Evolutionary conservation across 1,284 basidiomycete genomes (phyloP).

Genomic region (Microbotryum silenes-acaulis): DNA sequence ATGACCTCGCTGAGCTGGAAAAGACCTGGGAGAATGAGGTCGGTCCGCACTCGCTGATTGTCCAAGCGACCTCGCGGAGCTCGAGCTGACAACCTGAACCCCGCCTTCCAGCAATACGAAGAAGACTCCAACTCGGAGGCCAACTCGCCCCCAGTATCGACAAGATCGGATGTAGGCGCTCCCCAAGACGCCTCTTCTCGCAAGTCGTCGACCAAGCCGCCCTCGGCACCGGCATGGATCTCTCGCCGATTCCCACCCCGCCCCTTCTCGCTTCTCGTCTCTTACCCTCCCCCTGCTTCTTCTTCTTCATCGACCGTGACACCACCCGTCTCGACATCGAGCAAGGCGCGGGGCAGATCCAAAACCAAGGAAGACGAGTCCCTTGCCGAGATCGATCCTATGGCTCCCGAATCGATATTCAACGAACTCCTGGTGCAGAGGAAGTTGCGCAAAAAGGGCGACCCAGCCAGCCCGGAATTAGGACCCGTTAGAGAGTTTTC

Average conservation of each 20-base stretch:
- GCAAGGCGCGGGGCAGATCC: too few species aligned
- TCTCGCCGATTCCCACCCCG: too few species aligned
- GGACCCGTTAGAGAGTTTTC: too few species aligned
- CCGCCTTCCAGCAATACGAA: not conserved
- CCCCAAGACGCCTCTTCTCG: not conserved
- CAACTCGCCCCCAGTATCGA: not conserved
- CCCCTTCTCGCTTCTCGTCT: too few species aligned
- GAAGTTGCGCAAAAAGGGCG: not conserved
- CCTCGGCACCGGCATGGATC: too few species aligned
- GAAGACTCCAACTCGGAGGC: not conserved
- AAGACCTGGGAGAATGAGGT: conserved; percentile 23
- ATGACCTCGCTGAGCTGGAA: conserved; percentile 11
- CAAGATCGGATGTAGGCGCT: conserved; percentile 1
- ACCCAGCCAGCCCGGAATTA: too few species aligned
- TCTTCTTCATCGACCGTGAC: too few species aligned
- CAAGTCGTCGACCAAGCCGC: not conserved
- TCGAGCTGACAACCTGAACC: not conserved
- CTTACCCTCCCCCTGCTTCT: too few species aligned
- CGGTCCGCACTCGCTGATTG: not conserved
- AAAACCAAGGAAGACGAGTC: conserved; percentile 2
- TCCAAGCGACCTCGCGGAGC: not conserved
- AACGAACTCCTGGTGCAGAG: not conserved
- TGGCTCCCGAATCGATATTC: not conserved
- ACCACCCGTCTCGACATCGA: too few species aligned
- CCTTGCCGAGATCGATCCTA: not conserved